phyloP scores from a whole-genome alignment of 2,329 filamentous ascomycete species.

The Huntiella decipiens region DNA sequence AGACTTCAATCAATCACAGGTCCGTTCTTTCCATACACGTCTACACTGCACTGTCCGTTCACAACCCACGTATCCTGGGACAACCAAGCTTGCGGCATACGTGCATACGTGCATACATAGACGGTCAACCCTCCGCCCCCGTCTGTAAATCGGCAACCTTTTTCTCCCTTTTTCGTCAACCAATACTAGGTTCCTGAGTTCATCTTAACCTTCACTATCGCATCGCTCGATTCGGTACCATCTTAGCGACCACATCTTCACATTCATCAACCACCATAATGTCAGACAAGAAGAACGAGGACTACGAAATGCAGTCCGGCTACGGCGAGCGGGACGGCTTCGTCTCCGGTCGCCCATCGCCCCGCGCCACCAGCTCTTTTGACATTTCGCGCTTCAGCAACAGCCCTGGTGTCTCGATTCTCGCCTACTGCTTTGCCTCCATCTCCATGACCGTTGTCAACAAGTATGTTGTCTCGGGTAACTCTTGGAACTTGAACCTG shows the following conservation, averaged over 20 bases:
- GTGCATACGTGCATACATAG: too few species aligned
- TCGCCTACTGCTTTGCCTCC: slow-evolving; percentile 86
- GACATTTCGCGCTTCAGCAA: slow-evolving; percentile 40
- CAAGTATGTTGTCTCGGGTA: slow-evolving; percentile 90
- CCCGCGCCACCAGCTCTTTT: slow-evolving; percentile 12
- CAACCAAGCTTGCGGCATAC: background rate
- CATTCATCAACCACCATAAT: slow-evolving; percentile 25
- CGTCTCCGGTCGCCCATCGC: slow-evolving; percentile 19
- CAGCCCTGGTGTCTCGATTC: slow-evolving; percentile 60
- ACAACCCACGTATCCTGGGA: slow-evolving; percentile 2
- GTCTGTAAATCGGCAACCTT: background rate
- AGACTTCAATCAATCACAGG: too few species aligned
- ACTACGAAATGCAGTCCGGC: slow-evolving; percentile 51
- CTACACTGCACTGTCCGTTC: slow-evolving; percentile 6
- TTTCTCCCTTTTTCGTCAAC: background rate
- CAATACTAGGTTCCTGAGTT: background rate
- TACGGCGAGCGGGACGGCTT: slow-evolving; percentile 35
- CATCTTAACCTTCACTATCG: background rate
- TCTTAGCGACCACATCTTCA: background rate
- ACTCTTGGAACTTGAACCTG: slow-evolving; percentile 88
- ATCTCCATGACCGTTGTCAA: slow-evolving; percentile 99
- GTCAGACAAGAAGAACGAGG: slow-evolving; percentile 80
- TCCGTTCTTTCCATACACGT: too few species aligned
- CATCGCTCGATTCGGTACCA: background rate
- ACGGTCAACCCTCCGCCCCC: too few species aligned